Percentiles rank a stretch among this genome's conserved stretches.
Evolutionary conservation across 306 rosid species (phyloP).

Genomic region (Amphicarpaea edgeworthii): DNA sequence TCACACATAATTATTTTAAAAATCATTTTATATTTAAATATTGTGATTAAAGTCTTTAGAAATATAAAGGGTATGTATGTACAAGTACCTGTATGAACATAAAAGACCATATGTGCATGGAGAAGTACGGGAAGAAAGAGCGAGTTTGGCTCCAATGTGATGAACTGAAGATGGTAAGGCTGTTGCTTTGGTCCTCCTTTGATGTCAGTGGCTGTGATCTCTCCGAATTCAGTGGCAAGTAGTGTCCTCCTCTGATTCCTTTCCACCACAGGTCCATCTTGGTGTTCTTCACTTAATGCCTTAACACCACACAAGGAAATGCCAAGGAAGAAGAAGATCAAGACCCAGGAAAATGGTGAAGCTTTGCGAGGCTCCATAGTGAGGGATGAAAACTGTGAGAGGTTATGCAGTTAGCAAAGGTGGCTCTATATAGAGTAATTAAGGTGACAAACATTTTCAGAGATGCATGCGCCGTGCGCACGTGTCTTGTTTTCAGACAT

Average conservation of each 20-base stretch:
- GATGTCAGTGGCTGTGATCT: conserved; percentile 64
- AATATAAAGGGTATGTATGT: neutral
- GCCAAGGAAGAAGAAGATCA: conserved; percentile 45
- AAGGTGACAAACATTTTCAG: conserved; percentile 14
- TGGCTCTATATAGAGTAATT: conserved; percentile 52
- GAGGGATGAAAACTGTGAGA: conserved; percentile 24
- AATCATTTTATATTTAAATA: too few relatives aligned
- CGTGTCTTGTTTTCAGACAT: conserved; percentile 66
- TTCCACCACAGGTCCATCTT: conserved; percentile 54
- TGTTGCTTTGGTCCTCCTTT: conserved; percentile 53
- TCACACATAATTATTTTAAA: too few relatives aligned
- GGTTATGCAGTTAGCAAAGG: conserved; percentile 6
- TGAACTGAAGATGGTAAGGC: conserved; percentile 76
- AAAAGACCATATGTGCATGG: conserved; percentile 79
- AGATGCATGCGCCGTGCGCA: too few relatives aligned
- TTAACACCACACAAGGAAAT: conserved; percentile 42
- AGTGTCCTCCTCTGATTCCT: conserved; percentile 59
- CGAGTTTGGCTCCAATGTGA: conserved; percentile 85
- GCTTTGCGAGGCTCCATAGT: conserved; percentile 40
- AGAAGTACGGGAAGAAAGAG: conserved; percentile 89
- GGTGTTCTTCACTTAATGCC: conserved; percentile 45
- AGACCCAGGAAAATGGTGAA: conserved; percentile 33
- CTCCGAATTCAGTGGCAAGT: conserved; percentile 64
- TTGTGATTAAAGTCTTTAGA: too few relatives aligned
- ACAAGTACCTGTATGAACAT: conserved; percentile 72